Evolutionary conservation across 2,329 filamentous ascomycete species (phyloP), one percentile per base, ranked within the genome.

Genomic region (Colletotrichum gigasporum): DNA sequence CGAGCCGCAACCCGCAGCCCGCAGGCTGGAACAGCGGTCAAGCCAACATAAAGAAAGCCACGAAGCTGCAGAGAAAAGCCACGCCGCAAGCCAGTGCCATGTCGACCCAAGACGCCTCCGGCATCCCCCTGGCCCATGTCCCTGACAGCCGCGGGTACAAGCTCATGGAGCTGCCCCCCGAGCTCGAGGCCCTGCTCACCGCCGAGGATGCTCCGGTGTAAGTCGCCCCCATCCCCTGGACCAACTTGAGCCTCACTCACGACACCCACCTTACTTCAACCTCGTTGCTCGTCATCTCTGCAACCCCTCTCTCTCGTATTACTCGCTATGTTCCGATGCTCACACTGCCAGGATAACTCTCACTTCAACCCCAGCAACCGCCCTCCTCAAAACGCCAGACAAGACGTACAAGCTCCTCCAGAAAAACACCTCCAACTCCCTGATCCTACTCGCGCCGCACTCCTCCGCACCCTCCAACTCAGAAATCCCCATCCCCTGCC

Each of bases 401-500:
- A 83, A 82, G 69, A 84, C 82, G 14, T 90, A 88, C 75, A 81
- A 81, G 5, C 80, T 90, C 47, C 85, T 85, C 28, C 88, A 90
- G 71, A 90, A 90, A 73, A 90, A 90, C 73, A 90, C 88, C 0
- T 90, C 88, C 45, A 90, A 90, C 71, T 84, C 85, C n/a, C 79
- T 90, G 47, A 84, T 90, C 69, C 73, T 90, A 3, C 77, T 90
- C 30, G 72, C 77, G 24, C 76, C 81, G 3, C 67, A 70, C 8
- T 66, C 69, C 20, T 45, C 69, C 5, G 35, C 57, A 2, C 4
- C 51, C 50, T 2, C 65, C 61, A 24, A 57, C 62, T 14, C 66
- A 75, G 7, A 58, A 12, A 47, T 51, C n/a, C 58, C 63, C 47
- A 34, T 26, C 24, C 11, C 74, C 2, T 78, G 79, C 10, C 68